Percentiles rank a stretch among this genome's conserved stretches.
Evolutionary conservation across 257 asterid genomes (phyloP).

Genomic region (Orobanche coerulescens): DNA sequence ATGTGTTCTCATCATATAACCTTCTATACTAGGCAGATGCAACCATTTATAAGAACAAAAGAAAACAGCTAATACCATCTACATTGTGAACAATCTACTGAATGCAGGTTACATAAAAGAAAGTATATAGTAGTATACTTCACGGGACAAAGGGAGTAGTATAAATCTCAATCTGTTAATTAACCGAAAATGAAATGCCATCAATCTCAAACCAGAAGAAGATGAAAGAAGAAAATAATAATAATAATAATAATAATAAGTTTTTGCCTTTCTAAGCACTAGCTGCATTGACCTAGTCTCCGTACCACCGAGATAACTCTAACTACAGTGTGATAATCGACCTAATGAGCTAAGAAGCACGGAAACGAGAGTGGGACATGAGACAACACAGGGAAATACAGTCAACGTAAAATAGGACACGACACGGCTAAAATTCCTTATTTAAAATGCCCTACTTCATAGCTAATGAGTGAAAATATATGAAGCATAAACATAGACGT

Average conservation of each 20-base stretch:
- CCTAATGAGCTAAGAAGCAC: no score
- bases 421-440: no score
- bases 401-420: not conserved
- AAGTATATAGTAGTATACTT: not conserved
- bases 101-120: not conserved
- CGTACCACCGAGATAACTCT: not conserved
- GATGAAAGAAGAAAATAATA: not conserved
- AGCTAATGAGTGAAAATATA: no score
- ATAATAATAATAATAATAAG: not conserved
- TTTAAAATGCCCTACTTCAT: no score
- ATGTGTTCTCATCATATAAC: not conserved
- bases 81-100: not conserved
- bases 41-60: not conserved
- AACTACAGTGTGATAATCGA: no score
- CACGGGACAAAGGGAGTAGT: no score
- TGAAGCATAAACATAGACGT: not conserved
- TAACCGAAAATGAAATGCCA: not conserved
- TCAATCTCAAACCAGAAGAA: not conserved
- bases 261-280: not conserved
- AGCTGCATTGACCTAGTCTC: not conserved
- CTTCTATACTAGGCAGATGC: not conserved
- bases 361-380: no score
- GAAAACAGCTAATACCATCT: not conserved
- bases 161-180: not conserved
- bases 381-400: no score